Evolutionary conservation across 768 basidiomycete genomes (phyloP), one percentile per base, ranked within the genome.

Genomic region (Ramaria sp.): DNA sequence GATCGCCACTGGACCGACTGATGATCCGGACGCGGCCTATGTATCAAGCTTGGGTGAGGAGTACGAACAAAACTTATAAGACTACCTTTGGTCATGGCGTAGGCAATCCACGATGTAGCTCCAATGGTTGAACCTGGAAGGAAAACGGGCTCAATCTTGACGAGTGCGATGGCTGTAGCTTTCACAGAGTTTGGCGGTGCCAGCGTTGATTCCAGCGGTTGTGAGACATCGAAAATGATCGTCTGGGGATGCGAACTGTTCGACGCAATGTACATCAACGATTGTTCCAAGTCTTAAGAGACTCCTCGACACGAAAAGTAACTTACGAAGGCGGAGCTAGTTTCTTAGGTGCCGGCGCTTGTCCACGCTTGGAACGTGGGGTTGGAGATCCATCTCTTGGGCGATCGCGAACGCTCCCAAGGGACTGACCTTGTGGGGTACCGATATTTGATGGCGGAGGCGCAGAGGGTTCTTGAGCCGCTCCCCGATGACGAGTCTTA

Each of bases 31-130:
- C 85, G 57, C 89, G 88, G 56, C 85, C 83, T 82, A 57, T 12
- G 45, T 43, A 38, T 30, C 32, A 8, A 52, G 50, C 30, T 56
- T 25, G 27, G 52, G 48, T 30, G 24, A 28, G 47, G 28, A 30
- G 42, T 32, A 32, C 1, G 24, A 28, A 27, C 48, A 18, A 18
- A 22, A 34, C 6, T 24, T 25, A 37, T 16, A 30, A 48, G 38
- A 63, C 9, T 57, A 80, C 85, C 87, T 71, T 84, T 81, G 4
- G 85, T 90, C 89, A 92, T 92, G 24, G 88, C 89, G 62, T 92
- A 91, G 15, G 89, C 89, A 56, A 92, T 89, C 87, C 89, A 92
- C 63, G 88, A 85, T 4, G 89, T 90, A 13, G 89, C 89, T 9
- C 89, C 89, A 52, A 92, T 91, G 30, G 89, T 92, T 12, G 85